A percentile compares a stretch with the other conserved stretches of the same genome.
Conservation (phyloP, 164 flowering plant species). For the Stephania japonica region DNA sequence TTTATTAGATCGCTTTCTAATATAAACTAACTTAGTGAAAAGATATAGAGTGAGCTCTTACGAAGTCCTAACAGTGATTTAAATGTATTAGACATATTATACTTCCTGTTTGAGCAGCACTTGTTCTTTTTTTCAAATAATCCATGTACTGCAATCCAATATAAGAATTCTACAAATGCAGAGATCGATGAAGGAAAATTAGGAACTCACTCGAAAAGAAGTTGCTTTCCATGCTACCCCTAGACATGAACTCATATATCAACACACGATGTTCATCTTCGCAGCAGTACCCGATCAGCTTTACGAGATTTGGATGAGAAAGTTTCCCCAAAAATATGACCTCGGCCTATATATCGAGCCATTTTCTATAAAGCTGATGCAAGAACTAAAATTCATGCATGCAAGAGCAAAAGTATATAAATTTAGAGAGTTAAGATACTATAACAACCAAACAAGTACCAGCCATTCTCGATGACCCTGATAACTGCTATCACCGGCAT, state of each 20-base stretch:
- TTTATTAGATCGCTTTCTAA: background rate
- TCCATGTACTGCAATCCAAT: background rate
- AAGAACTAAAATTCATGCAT: constrained; percentile 1
- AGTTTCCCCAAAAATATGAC: constrained; percentile 94
- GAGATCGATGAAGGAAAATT: background rate
- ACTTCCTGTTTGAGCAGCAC: background rate
- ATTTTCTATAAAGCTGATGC: background rate
- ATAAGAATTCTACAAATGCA: background rate
- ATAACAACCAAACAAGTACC: constrained; percentile 32
- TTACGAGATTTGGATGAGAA: constrained; percentile 94
- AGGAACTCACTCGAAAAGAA: constrained; percentile 67
- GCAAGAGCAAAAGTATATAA: background rate
- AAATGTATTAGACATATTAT: background rate
- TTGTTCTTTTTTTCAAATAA: too few species aligned
- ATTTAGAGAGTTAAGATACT: background rate
- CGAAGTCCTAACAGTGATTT: background rate
- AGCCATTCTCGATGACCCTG: constrained; percentile 99
- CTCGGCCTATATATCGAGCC: constrained; percentile 56
- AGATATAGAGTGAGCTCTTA: background rate
- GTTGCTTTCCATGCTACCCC: constrained; percentile 83
- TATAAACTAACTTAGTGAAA: background rate
- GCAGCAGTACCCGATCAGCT: constrained; percentile 86
- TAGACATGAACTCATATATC: constrained; percentile 85
- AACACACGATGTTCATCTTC: constrained; percentile 88
- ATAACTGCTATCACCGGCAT: constrained; percentile 83